Evolutionary conservation across 192 early-diverging fungal genomes (phyloP).

Genomic region (Podila horticola): DNA sequence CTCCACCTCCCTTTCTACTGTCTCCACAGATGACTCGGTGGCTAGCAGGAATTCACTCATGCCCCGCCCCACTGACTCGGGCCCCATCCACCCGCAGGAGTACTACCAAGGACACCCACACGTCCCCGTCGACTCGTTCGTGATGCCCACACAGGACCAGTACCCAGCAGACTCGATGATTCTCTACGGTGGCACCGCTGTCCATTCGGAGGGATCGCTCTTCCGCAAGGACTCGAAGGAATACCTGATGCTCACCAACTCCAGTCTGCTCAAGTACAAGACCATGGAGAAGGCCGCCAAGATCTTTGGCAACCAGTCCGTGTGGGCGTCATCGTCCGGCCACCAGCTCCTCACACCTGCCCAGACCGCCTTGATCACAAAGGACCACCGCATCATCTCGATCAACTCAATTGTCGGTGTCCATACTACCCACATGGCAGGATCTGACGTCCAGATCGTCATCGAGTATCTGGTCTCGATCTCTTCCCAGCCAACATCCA

Average conservation of each 20-base stretch:
- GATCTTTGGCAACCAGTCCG: conserved; percentile 51
- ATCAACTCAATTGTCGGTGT: conserved; percentile 44
- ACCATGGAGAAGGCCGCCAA: conserved; percentile 49
- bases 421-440: conserved; percentile 14
- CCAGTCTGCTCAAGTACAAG: conserved; percentile 45
- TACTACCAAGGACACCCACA: conserved; percentile 40
- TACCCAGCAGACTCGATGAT: conserved; percentile 39
- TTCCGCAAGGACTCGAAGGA: conserved; percentile 46
- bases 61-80: conserved; percentile 18
- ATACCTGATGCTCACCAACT: conserved; percentile 43
- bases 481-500: conserved; percentile 39
- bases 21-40: conserved; percentile 44
- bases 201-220: conserved; percentile 35
- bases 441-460: conserved; percentile 19
- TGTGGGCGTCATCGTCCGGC: conserved; percentile 43
- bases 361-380: conserved; percentile 34
- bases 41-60: conserved; percentile 40
- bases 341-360: conserved; percentile 47
- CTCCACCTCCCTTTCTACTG: conserved; percentile 28
- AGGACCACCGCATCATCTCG: conserved; percentile 37
- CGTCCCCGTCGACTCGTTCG: conserved; percentile 37
- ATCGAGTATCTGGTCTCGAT: conserved; percentile 47
- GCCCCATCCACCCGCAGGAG: conserved; percentile 3
- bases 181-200: conserved; percentile 39
- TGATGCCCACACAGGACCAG: conserved; percentile 46